A percentile compares a stretch with the other conserved stretches of the same genome.
These are phyloP conservation scores for Podospora sp. DNA, from an alignment of 495 filamentous ascomycete species.

Conservation along the genomic window DNA sequence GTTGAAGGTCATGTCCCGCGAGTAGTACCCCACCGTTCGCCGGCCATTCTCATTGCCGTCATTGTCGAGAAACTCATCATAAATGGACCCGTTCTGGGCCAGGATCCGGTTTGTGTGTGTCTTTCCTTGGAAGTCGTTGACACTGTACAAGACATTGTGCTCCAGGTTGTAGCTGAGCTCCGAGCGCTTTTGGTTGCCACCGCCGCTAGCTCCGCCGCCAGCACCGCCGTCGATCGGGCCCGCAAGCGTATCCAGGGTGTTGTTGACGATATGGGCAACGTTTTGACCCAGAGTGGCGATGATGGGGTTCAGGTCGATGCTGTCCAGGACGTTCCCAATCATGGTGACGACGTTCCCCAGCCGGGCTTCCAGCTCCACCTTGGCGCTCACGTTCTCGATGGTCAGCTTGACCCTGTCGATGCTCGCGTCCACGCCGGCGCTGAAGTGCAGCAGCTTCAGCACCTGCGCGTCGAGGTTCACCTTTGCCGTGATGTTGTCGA, in stretches of 20 bases:
- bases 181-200: slow-evolving; percentile 30
- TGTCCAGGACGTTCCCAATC: slow-evolving; percentile 54
- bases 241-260: slow-evolving; percentile 40
- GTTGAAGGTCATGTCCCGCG: slow-evolving; percentile 54
- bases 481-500: slow-evolving; percentile 61
- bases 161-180: slow-evolving; percentile 46
- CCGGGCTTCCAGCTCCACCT: slow-evolving; percentile 58
- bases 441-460: slow-evolving; percentile 57
- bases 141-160: slow-evolving; percentile 56
- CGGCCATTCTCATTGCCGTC: slow-evolving; percentile 46
- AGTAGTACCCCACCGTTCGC: slow-evolving; percentile 50
- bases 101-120: slow-evolving; percentile 59
- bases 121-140: slow-evolving; percentile 58
- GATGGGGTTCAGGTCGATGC: slow-evolving; percentile 61
- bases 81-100: slow-evolving; percentile 56
- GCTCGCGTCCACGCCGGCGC: slow-evolving; percentile 56
- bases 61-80: slow-evolving; percentile 57
- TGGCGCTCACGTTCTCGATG: slow-evolving; percentile 59
- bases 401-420: slow-evolving; percentile 55
- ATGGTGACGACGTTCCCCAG: slow-evolving; percentile 59
- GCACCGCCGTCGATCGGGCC: slow-evolving; percentile 19
- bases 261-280: slow-evolving; percentile 51
- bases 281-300: slow-evolving; percentile 54
- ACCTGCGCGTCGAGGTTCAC: slow-evolving; percentile 62
- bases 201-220: neutral